Conservation (phyloP, 2,329 filamentous ascomycete species). For the Sporothrix pallida region DNA sequence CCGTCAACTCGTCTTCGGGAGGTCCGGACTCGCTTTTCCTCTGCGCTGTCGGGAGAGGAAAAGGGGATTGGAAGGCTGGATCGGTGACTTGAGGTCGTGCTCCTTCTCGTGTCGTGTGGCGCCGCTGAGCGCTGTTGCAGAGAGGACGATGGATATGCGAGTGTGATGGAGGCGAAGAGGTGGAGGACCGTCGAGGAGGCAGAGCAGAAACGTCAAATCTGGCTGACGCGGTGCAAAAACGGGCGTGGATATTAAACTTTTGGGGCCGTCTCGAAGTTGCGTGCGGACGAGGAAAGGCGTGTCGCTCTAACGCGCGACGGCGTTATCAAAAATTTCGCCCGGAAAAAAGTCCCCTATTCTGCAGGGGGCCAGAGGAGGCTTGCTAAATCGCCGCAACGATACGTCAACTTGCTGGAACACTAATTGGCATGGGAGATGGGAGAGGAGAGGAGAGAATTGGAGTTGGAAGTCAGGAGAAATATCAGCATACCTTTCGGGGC, state of each 20-base stretch:
- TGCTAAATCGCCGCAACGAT: not conserved
- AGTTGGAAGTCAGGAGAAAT: not conserved
- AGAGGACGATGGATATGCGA: too few relatives aligned
- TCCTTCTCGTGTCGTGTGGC: slow-evolving; percentile 9
- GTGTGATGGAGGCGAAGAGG: not conserved
- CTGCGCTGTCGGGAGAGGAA: not conserved
- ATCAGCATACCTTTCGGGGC: too few relatives aligned
- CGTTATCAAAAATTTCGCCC: slow-evolving; percentile 31
- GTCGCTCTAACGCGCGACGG: slow-evolving; percentile 31
- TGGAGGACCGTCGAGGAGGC: not conserved
- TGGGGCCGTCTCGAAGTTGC: slow-evolving; percentile 11
- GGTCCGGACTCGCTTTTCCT: not conserved
- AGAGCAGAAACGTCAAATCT: slow-evolving; percentile 3
- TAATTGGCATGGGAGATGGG: not conserved
- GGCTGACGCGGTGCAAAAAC: slow-evolving; percentile 20
- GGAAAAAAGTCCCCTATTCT: slow-evolving; percentile 21
- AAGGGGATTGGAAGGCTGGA: not conserved
- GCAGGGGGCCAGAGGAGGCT: slow-evolving; percentile 11
- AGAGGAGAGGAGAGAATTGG: not conserved
- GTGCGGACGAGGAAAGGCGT: slow-evolving; percentile 28
- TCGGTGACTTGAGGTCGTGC: not conserved
- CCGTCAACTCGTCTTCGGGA: not conserved
- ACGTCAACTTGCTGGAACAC: not conserved
- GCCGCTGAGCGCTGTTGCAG: not conserved
- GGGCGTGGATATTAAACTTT: slow-evolving; percentile 9